Evolutionary conservation across 2,329 filamentous ascomycete species (phyloP).

Genomic region (Colletotrichum sidae): DNA sequence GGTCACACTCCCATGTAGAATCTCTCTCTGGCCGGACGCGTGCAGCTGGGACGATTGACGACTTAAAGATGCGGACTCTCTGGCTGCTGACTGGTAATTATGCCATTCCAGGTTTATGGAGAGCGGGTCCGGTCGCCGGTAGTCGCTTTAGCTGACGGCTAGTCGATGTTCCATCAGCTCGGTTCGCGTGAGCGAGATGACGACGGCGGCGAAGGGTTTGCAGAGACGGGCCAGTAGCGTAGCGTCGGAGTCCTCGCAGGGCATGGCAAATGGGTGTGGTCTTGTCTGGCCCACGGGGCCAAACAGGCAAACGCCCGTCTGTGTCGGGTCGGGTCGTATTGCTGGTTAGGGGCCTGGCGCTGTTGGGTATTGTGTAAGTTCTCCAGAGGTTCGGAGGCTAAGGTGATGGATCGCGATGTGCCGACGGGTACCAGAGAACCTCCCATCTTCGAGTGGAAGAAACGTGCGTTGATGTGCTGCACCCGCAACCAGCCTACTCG

Average conservation of each 20-base stretch:
- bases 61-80: slow-evolving; percentile 1
- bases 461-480: slow-evolving; percentile 35
- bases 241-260: slow-evolving; percentile 15
- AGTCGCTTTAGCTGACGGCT: slow-evolving; percentile 24
- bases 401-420: slow-evolving; percentile 14
- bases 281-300: neutral
- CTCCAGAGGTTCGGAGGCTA: neutral
- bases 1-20: neutral
- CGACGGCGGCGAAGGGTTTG: slow-evolving; percentile 20
- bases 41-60: slow-evolving; percentile 25
- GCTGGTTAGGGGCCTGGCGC: slow-evolving; percentile 23
- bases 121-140: slow-evolving; percentile 25
- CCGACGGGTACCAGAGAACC: neutral
- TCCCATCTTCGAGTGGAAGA: neutral
- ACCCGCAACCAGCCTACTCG: slow-evolving; percentile 4
- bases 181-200: slow-evolving; percentile 29
- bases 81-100: slow-evolving; percentile 3
- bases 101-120: slow-evolving; percentile 6
- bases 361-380: slow-evolving; percentile 10
- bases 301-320: too few species aligned
- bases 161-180: slow-evolving; percentile 35
- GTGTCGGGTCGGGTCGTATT: too few species aligned
- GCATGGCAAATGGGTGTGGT: slow-evolving; percentile 10
- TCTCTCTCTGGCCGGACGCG: slow-evolving; percentile 11
- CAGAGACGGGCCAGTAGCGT: slow-evolving; percentile 21